phyloP scores from a whole-genome alignment of 257 asterid species.

The Solanum chiquidenum region DNA sequence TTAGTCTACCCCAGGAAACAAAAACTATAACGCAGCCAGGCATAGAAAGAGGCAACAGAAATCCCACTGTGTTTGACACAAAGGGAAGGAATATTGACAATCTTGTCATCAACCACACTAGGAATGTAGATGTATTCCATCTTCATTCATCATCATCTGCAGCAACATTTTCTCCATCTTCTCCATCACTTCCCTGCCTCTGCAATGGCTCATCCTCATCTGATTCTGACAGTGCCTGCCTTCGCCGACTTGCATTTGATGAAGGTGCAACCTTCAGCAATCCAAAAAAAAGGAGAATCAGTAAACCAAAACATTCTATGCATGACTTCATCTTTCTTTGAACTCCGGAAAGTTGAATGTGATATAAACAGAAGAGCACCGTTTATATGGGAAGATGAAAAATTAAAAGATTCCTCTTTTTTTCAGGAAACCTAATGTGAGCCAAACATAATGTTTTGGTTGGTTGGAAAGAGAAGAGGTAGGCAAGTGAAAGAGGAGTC shows the following conservation, averaged over 20 bases:
- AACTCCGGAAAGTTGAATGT: not conserved
- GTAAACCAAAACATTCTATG: not conserved
- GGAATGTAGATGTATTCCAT: not conserved
- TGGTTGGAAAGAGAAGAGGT: not conserved
- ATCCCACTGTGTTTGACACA: not conserved
- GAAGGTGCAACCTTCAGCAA: slow-evolving; percentile 44
- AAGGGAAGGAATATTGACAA: not conserved
- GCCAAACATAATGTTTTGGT: not conserved
- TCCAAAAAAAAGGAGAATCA: slow-evolving; percentile 1
- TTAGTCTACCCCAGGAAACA: not conserved
- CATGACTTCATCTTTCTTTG: not conserved
- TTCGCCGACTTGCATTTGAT: slow-evolving; percentile 36
- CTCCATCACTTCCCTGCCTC: slow-evolving; percentile 44
- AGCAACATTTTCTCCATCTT: slow-evolving; percentile 16
- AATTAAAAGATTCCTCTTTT: not conserved
- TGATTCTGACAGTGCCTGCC: slow-evolving; percentile 74
- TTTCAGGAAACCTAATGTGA: not conserved
- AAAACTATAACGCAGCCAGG: not conserved
- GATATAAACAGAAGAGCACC: not conserved
- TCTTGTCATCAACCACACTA: not conserved
- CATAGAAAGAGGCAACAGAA: not conserved
- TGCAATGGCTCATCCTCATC: slow-evolving; percentile 61
- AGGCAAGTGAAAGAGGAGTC: not conserved
- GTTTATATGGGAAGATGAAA: not conserved
- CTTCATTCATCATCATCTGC: slow-evolving; percentile 36